These are phyloP conservation scores for Boletus bicolor DNA, from an alignment of 768 basidiomycete genomes.

Conservation along the genomic window DNA sequence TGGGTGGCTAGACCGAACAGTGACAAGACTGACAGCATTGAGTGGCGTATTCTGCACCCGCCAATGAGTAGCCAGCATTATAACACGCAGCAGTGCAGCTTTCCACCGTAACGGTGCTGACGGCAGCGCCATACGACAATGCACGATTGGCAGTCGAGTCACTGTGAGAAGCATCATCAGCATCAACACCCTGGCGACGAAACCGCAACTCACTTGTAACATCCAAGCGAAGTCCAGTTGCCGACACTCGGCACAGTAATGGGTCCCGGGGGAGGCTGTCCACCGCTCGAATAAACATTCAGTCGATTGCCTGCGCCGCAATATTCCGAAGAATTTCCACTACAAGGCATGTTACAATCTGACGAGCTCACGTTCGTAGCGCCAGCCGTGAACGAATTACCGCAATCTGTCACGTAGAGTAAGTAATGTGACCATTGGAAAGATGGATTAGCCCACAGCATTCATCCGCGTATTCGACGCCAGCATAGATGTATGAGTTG, in stretches of 20 bases:
- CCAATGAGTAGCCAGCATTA: conserved; percentile 37
- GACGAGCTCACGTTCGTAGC: conserved; percentile 42
- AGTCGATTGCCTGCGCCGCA: conserved; percentile 62
- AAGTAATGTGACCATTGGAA: neutral
- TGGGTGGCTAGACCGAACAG: conserved; percentile 27
- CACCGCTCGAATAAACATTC: conserved; percentile 64
- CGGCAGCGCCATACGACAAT: conserved; percentile 29
- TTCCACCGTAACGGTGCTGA: conserved; percentile 46
- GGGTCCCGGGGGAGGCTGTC: conserved; percentile 53
- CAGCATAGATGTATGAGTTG: conserved; percentile 56
- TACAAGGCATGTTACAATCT: conserved; percentile 62
- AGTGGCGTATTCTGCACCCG: conserved; percentile 45
- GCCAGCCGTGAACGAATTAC: conserved; percentile 47
- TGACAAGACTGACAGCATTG: conserved; percentile 45
- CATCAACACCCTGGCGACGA: neutral
- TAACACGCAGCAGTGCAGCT: conserved; percentile 49
- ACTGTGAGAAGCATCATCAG: conserved; percentile 18
- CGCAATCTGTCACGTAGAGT: conserved; percentile 50
- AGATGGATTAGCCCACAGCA: conserved; percentile 47
- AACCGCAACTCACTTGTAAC: conserved; percentile 53
- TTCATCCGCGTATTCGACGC: conserved; percentile 63
- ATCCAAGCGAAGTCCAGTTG: conserved; percentile 69
- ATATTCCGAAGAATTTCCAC: conserved; percentile 51
- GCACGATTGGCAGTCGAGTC: conserved; percentile 35
- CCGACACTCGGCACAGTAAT: conserved; percentile 52